phyloP scores from a whole-genome alignment of 2,329 filamentous ascomycete genomes.

The Trichoderma breve region DNA sequence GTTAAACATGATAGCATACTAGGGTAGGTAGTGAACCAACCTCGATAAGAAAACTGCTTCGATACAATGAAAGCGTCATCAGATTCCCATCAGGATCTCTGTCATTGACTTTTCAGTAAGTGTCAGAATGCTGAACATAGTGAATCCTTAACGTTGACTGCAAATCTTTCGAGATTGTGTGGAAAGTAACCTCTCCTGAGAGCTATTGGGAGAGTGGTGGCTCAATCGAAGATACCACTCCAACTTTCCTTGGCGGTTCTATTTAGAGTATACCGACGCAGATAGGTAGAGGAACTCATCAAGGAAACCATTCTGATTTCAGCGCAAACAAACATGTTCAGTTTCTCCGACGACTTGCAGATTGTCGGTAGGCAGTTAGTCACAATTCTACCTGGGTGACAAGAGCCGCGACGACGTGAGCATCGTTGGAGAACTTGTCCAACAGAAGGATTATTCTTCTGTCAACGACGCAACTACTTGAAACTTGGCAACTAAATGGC shows the following conservation, averaged over 20 bases:
- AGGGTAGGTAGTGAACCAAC: background rate
- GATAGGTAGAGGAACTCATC: background rate
- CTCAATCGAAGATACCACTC: background rate
- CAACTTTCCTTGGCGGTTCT: background rate
- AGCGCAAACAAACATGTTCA: background rate
- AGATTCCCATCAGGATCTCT: background rate
- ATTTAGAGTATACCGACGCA: background rate
- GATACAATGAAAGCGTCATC: background rate
- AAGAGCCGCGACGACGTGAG: background rate
- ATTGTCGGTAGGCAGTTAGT: background rate
- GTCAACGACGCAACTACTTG: background rate
- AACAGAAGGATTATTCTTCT: background rate
- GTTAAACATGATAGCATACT: background rate
- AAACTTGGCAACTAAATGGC: background rate
- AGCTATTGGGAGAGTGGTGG: background rate
- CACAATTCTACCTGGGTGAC: background rate
- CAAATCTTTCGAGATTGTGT: background rate
- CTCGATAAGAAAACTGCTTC: background rate
- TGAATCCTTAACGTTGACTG: background rate
- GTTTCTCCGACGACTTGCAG: background rate
- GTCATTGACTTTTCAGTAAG: background rate
- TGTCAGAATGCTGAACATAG: background rate
- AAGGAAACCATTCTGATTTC: background rate
- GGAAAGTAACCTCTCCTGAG: background rate
- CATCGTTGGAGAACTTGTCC: background rate